Evolutionary conservation across 1,139 yeast species (phyloP).

Genomic region (Saccharomyces pastorianus): DNA sequence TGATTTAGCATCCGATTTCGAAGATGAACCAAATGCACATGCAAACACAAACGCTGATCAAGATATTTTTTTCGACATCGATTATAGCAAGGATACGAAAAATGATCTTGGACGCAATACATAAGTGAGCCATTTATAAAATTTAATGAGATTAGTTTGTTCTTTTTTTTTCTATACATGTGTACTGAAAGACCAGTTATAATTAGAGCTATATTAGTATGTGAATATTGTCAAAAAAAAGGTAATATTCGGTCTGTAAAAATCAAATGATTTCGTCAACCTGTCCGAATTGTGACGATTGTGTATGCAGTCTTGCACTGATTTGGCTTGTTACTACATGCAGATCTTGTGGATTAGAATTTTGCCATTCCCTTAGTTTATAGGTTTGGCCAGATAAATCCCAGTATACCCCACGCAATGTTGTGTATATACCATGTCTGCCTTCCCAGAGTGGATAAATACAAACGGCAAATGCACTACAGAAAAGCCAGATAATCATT

Average conservation of each 20-base stretch:
- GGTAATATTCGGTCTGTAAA: neutral
- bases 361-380: slow-evolving; percentile 69
- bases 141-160: neutral
- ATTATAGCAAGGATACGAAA: neutral
- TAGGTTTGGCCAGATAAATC: slow-evolving; percentile 66
- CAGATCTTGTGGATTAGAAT: slow-evolving; percentile 55
- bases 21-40: neutral
- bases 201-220: neutral
- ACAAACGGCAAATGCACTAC: slow-evolving; percentile 48
- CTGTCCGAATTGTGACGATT: neutral
- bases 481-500: slow-evolving; percentile 63
- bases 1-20: neutral
- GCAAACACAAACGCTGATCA: neutral
- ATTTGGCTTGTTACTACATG: slow-evolving; percentile 62
- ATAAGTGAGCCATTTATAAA: neutral
- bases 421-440: slow-evolving; percentile 50
- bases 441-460: slow-evolving; percentile 63
- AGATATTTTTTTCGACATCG: neutral
- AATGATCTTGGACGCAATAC: no score
- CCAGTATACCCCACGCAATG: slow-evolving; percentile 76
- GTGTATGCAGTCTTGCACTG: slow-evolving; percentile 25
- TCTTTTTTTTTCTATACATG: neutral
- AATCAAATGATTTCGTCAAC: slow-evolving; percentile 1
- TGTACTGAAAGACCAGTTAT: neutral
- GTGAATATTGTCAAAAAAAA: neutral